These are phyloP conservation scores for Solanum clarkiae DNA, from an alignment of 257 asterid species.

Conservation along the genomic window DNA sequence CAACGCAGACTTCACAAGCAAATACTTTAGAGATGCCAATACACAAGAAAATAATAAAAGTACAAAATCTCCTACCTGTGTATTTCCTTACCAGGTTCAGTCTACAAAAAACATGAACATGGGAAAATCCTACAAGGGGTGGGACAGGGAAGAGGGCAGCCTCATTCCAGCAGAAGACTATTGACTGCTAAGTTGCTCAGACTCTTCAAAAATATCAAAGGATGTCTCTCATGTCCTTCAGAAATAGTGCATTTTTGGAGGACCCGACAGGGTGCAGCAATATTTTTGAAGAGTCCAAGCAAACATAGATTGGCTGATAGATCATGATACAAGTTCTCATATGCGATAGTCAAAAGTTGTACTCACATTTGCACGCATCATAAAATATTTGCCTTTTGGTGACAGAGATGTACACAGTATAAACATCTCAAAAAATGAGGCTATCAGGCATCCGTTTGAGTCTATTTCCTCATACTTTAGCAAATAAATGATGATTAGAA, in stretches of 20 bases:
- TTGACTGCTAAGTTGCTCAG: not conserved
- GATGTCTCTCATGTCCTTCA: not conserved
- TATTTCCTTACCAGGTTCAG: not conserved
- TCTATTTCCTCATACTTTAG: not conserved
- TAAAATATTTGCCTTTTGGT: not conserved
- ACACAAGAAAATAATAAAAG: not conserved
- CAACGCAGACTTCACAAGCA: not conserved
- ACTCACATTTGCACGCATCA: not conserved
- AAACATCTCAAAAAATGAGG: not conserved
- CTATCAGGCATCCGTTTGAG: not conserved
- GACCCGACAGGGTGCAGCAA: not conserved
- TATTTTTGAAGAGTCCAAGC: not conserved
- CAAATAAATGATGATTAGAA: not conserved
- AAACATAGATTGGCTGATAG: not conserved
- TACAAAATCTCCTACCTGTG: not conserved
- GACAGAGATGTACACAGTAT: not conserved
- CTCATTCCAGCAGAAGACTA: not conserved
- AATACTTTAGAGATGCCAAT: not conserved
- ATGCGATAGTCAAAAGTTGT: not conserved
- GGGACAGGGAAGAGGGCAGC: not conserved
- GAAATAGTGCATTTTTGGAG: not conserved
- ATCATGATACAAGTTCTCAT: not conserved
- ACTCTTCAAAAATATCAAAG: not conserved
- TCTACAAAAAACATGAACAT: not conserved
- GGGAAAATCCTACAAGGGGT: not conserved